phyloP scores from a whole-genome alignment of 169 alveolate species.

The Plasmodium gaboni region DNA sequence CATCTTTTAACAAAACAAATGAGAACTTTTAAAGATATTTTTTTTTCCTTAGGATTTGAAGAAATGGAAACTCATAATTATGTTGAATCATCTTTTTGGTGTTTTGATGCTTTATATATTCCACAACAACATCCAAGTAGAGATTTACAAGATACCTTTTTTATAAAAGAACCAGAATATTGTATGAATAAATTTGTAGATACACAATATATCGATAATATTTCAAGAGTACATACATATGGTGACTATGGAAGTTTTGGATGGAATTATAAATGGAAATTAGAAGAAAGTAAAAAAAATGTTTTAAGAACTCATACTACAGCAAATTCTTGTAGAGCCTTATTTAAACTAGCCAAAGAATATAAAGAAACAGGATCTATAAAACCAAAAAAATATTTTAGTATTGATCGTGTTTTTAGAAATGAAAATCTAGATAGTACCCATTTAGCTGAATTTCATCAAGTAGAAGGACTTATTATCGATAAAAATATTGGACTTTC shows the following conservation, averaged over 20 bases:
- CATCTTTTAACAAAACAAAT: conserved; percentile 92
- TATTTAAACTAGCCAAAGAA: conserved; percentile 94
- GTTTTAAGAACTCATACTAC: conserved; percentile 99
- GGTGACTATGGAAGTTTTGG: conserved; percentile 98
- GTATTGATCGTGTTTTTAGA: conserved; percentile 99
- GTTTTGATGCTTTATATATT: conserved; percentile 98
- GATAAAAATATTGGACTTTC: conserved; percentile 94
- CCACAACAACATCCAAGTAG: conserved; percentile 99
- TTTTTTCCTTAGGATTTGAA: conserved; percentile 96
- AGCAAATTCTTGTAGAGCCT: conserved; percentile 97
- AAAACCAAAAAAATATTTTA: conserved; percentile 95
- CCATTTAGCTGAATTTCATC: conserved; percentile 99
- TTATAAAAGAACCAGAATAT: conserved; percentile 86
- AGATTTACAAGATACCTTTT: conserved; percentile 99
- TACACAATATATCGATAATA: conserved; percentile 92
- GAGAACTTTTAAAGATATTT: conserved; percentile 89
- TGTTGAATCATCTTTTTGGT: conserved; percentile 99
- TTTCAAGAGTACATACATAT: conserved; percentile 94
- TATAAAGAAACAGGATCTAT: conserved; percentile 81
- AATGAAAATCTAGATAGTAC: conserved; percentile 99
- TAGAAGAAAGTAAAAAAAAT: conserved; percentile 85
- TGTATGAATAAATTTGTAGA: conserved; percentile 10
- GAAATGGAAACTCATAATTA: conserved; percentile 99
- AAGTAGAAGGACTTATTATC: conserved; percentile 95
- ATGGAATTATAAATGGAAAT: conserved; percentile 97